These are phyloP conservation scores for Geotrichum aggregatum DNA, from an alignment of 1,139 yeast species.

Conservation along the genomic window DNA sequence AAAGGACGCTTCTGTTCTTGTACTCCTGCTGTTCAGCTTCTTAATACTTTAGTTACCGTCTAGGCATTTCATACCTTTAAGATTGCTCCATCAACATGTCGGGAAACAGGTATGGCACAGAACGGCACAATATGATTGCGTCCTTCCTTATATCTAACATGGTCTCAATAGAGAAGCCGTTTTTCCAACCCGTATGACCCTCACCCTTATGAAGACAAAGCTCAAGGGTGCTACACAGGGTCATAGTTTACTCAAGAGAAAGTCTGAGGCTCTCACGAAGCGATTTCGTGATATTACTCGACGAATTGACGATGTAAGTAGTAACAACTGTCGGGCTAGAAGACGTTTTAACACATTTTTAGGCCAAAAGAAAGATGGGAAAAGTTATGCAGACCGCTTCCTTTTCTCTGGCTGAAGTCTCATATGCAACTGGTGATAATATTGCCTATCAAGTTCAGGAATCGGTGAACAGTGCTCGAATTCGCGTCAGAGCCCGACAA, in stretches of 20 bases:
- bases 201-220: constrained; percentile 90
- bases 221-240: constrained; percentile 98
- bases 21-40: neutral
- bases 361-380: constrained; percentile 94
- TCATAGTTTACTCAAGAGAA: constrained; percentile 85
- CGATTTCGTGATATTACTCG: constrained; percentile 93
- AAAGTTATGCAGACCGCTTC: constrained; percentile 98
- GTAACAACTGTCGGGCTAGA: no score
- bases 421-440: constrained; percentile 94
- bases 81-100: constrained; percentile 9
- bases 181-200: constrained; percentile 96
- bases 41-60: neutral
- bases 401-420: constrained; percentile 92
- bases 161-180: constrained; percentile 43
- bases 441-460: constrained; percentile 94
- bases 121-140: neutral
- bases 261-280: constrained; percentile 94
- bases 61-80: neutral
- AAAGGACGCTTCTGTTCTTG: constrained; percentile 1
- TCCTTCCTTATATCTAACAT: neutral
- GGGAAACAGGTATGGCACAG: constrained; percentile 17
- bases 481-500: constrained; percentile 85
- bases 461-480: constrained; percentile 79
- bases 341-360: neutral
- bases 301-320: constrained; percentile 71